phyloP scores from a whole-genome alignment of 345 rosid genomes.

The Geranium brycei region DNA sequence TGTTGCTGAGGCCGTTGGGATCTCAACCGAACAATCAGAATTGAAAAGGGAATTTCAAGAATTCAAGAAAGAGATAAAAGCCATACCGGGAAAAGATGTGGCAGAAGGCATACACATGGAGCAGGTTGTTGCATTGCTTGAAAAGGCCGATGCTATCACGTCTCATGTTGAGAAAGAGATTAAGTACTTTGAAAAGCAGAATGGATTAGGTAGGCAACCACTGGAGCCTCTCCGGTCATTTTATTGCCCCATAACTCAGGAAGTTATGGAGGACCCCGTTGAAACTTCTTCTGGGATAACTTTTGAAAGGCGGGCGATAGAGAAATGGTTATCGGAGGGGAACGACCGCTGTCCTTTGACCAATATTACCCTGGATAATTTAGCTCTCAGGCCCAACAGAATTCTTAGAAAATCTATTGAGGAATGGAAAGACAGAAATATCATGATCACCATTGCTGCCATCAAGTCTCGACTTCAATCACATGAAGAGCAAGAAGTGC shows the following conservation, averaged over 20 bases:
- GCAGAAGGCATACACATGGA: slow-evolving; percentile 71
- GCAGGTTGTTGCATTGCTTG: slow-evolving; percentile 58
- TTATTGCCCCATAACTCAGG: slow-evolving; percentile 54
- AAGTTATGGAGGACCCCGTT: slow-evolving; percentile 64
- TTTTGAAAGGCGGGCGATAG: slow-evolving; percentile 54
- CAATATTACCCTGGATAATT: slow-evolving; percentile 29
- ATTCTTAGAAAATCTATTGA: slow-evolving; percentile 56
- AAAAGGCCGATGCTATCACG: slow-evolving; percentile 50
- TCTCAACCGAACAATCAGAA: slow-evolving; percentile 33
- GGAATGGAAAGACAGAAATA: slow-evolving; percentile 69
- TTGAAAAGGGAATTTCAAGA: slow-evolving; percentile 46
- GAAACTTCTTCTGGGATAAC: slow-evolving; percentile 69
- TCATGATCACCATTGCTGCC: slow-evolving; percentile 49
- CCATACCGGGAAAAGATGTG: slow-evolving; percentile 37
- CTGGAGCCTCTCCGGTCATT: slow-evolving; percentile 58
- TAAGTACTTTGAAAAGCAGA: slow-evolving; percentile 40
- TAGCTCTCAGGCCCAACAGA: slow-evolving; percentile 49
- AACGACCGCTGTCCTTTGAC: slow-evolving; percentile 52
- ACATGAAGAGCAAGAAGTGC: slow-evolving; percentile 36
- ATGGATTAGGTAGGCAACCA: slow-evolving; percentile 45
- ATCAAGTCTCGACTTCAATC: slow-evolving; percentile 35
- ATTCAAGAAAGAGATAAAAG: slow-evolving; percentile 50
- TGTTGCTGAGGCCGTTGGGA: slow-evolving; percentile 52
- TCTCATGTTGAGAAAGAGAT: slow-evolving; percentile 45
- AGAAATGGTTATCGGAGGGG: slow-evolving; percentile 55